These are phyloP conservation scores for Eremochloa ophiuroides DNA, from an alignment of 176 grass and related monocot species.

Conservation along the genomic window DNA sequence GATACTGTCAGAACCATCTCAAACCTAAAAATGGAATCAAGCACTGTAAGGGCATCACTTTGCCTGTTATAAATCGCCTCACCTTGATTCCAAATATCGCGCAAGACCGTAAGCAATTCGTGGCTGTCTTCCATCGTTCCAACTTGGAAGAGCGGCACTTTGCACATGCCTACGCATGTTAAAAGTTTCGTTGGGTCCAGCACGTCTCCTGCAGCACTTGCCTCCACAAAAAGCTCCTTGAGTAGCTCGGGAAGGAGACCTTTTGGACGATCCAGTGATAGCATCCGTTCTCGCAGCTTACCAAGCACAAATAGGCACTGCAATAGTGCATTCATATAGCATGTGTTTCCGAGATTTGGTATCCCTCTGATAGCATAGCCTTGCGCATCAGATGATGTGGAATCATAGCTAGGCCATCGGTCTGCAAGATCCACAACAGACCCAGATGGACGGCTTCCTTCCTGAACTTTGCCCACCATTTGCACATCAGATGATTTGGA, in stretches of 20 bases:
- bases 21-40: conserved; percentile 42
- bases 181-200: conserved; percentile 38
- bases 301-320: conserved; percentile 78
- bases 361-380: conserved; percentile 25
- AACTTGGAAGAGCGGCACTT: conserved; percentile 20
- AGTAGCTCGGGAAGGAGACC: conserved; percentile 21
- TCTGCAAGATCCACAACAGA: not conserved
- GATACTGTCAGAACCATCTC: conserved; percentile 21
- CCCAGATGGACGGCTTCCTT: not conserved
- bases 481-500: not conserved
- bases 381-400: not conserved
- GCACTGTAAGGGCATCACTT: conserved; percentile 22
- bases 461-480: too few relatives aligned
- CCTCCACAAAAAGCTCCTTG: conserved; percentile 49
- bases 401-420: not conserved
- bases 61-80: not conserved
- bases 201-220: conserved; percentile 16
- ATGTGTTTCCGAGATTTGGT: not conserved
- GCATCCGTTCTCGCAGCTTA: conserved; percentile 45
- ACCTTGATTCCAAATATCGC: conserved; percentile 29
- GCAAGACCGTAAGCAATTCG: conserved; percentile 50
- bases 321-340: conserved; percentile 56
- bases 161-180: not conserved
- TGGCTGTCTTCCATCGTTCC: conserved; percentile 60
- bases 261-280: conserved; percentile 19